Base-by-base conservation (phyloP, 805 yeast genomes). In the Candida succiphila region DNA sequence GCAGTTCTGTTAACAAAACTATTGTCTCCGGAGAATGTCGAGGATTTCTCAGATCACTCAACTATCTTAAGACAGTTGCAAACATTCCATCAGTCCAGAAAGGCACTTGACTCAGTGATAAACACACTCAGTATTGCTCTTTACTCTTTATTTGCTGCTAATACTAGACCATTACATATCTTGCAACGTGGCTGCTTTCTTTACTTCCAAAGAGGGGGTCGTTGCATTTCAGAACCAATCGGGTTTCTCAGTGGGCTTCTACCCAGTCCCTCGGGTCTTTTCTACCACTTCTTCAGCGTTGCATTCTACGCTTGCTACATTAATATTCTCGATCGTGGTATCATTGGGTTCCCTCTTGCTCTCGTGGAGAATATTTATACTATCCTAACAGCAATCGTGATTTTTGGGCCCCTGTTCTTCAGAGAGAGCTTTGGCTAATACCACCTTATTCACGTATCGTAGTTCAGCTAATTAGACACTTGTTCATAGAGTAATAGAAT, bases 81-180 rank as follows among this genome's bases (percentile, higher is more conserved):
- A 27, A 70, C 69, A 38, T 88, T 87, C 69, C 92, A 86, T 54
- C 63, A 67, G 44, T 76, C 78, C 49, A 72, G 97, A 46, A 92
- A 88, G 59, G 60, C 63, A 37, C 67, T 83, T 37, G 94, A 81
- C 47, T 70, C 88, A 1, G 96, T 89, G 25, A 72, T 92, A 40
- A 92, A 92, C 56, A 85, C 92, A 4, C 67, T 92, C 32, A 84
- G 96, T 4, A 77, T 89, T 45, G 96, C 98, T 0, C 67, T 92
- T 34, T 92, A 83, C 63, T 66, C 89, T 3, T 64, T 92, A 36
- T 92, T 92, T 58, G 94, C 95, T 4, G 98, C 96, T 14, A 84
- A 85, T 43, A 68, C 67, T 36, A 60, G 61, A 20, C 67, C 81
- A 38, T 67, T 92, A 43, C 60, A 60, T 41, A 69, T 82, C 23